Conservation (phyloP, 2,329 filamentous ascomycete genomes). For the Diaporthe helianthi region DNA sequence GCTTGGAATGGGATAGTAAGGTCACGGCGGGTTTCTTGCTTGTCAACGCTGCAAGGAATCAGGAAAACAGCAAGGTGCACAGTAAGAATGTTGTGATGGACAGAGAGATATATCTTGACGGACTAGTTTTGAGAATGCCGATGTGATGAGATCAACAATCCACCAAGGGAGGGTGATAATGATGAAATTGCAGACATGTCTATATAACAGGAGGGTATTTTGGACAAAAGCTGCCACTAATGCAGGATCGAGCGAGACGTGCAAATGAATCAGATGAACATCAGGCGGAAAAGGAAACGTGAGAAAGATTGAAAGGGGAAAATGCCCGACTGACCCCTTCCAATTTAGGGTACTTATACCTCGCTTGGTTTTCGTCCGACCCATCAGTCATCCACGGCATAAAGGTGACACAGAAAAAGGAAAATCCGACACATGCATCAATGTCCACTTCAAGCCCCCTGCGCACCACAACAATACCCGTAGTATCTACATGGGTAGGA, state of each 20-base stretch:
- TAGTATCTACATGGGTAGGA: slow-evolving; percentile 6
- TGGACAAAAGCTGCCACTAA: slow-evolving; percentile 17
- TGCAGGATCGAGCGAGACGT: slow-evolving; percentile 6
- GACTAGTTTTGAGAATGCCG: background rate
- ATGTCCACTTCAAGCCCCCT: background rate
- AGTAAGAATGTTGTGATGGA: background rate
- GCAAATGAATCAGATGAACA: background rate
- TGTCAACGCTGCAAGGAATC: background rate
- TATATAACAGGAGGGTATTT: slow-evolving; percentile 34
- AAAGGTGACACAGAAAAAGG: background rate
- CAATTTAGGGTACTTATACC: too few relatives aligned
- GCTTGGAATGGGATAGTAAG: too few relatives aligned
- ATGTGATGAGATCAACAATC: background rate
- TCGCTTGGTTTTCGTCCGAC: background rate
- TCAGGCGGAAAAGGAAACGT: background rate
- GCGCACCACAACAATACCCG: background rate
- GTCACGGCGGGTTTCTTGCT: background rate
- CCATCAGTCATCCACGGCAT: slow-evolving; percentile 17
- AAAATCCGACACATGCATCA: background rate
- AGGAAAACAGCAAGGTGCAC: background rate
- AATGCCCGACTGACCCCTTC: background rate
- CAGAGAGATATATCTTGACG: too few relatives aligned
- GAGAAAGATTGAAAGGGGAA: background rate
- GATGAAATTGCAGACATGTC: slow-evolving; percentile 22
- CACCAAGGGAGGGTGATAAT: background rate